Conservation (phyloP, 176 grass and related monocot genomes). For the Olyra latifolia region DNA sequence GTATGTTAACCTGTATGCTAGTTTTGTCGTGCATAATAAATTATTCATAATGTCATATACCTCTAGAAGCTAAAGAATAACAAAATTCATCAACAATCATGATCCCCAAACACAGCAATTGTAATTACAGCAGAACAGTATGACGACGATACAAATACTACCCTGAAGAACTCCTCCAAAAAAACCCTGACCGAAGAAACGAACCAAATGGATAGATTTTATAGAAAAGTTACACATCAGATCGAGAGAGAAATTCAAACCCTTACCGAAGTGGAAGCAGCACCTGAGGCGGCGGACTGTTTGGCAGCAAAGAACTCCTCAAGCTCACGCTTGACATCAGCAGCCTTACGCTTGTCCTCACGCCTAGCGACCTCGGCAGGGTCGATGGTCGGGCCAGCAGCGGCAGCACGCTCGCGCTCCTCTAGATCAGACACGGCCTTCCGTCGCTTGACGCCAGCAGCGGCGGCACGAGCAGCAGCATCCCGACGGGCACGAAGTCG, state of each 20-base stretch:
- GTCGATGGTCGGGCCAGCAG: conserved; percentile 22
- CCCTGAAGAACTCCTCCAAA: background rate
- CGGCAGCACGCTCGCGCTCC: conserved; percentile 67
- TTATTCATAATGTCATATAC: background rate
- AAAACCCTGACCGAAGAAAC: background rate
- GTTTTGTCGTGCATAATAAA: background rate
- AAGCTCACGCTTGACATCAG: conserved; percentile 56
- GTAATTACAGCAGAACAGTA: background rate
- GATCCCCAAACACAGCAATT: background rate
- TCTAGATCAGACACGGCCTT: conserved; percentile 73
- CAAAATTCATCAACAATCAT: background rate
- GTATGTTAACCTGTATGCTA: background rate
- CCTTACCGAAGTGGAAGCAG: conserved; percentile 52
- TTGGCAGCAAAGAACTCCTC: conserved; percentile 32
- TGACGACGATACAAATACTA: background rate
- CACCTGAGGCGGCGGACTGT: background rate
- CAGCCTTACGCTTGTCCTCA: conserved; percentile 41
- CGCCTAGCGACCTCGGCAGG: conserved; percentile 39
- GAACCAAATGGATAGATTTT: background rate
- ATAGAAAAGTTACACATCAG: background rate
- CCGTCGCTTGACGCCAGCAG: conserved; percentile 51
- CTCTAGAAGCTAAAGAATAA: background rate
- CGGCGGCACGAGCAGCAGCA: conserved; percentile 41
- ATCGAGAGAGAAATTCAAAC: background rate
- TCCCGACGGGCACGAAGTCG: conserved; percentile 62